Evolutionary conservation across 805 yeast genomes (phyloP).

Genomic region (Ogataea nakhonphanomensis): DNA sequence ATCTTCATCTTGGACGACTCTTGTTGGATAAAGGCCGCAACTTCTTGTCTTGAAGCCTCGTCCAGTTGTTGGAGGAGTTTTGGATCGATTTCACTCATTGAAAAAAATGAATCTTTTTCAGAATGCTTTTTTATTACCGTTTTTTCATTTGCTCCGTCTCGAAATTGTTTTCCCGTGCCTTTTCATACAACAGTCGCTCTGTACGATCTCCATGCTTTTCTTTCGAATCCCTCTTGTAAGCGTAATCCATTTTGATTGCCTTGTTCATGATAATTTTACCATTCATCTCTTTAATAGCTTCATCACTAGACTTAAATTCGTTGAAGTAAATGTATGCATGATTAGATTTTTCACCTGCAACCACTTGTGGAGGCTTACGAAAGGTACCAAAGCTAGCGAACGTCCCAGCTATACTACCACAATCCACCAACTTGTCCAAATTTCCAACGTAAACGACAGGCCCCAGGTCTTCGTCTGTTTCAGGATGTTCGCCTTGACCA

Average conservation of each 20-base stretch:
- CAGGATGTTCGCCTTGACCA: conserved; percentile 8
- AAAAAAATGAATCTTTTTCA: conserved; percentile 1
- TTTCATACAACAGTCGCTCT: conserved; percentile 64
- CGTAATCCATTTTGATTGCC: conserved; percentile 60
- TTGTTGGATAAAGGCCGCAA: conserved; percentile 69
- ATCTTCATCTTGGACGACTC: conserved; percentile 87
- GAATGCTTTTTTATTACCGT: not conserved
- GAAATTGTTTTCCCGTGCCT: conserved; percentile 26
- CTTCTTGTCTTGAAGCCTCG: conserved; percentile 68
- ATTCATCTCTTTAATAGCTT: conserved; percentile 65
- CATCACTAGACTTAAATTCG: conserved; percentile 65
- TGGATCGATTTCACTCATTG: conserved; percentile 29
- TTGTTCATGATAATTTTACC: conserved; percentile 67
- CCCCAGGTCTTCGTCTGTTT: conserved; percentile 36
- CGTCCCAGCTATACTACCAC: conserved; percentile 48
- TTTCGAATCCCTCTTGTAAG: conserved; percentile 59
- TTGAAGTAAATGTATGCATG: conserved; percentile 69
- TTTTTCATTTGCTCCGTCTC: conserved; percentile 5
- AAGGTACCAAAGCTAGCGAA: conserved; percentile 70
- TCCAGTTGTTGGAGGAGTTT: conserved; percentile 42
- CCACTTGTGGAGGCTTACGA: conserved; percentile 41
- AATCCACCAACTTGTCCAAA: conserved; percentile 65
- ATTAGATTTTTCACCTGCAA: conserved; percentile 50
- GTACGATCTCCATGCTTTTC: conserved; percentile 75
- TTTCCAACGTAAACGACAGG: conserved; percentile 55